Base-by-base conservation (phyloP, 345 rosid species). In the rapeseed (Brassica napus) region DNA sequence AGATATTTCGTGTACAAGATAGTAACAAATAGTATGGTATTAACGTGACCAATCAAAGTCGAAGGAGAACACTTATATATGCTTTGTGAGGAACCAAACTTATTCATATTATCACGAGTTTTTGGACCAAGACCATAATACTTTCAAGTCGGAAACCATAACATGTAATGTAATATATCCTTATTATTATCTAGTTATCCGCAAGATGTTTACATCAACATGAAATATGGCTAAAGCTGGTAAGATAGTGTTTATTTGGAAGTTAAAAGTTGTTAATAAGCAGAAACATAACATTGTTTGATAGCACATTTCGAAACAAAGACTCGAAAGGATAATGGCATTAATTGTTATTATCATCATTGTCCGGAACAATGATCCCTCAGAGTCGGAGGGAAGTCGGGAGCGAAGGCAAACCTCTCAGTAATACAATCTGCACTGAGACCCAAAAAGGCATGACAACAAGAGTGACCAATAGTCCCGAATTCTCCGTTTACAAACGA, bases 381-480 rank as follows among this genome's bases (percentile, higher is more conserved):
- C 15, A 73, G 58, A 60, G 32, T 7, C 15, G 65, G 47, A 68
- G 74, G 70, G 14, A 73, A 34, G 8, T 35, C 16, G 1, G 74
- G 78, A 68, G 69, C 30, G 2, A 68, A 47, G 47, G 18, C 1
- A 60, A 79, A 73, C 82, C 28, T 73, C 4, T 34, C 65, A 60
- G 78, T 62, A 16, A 68, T 28, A 26, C 82, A 79, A 18, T 42
- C 70, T 12, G 12, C 8, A 68, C 55, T 28, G 12, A 79, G 70
- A 60, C 65, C 64, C 21, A 47, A 35, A 28, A 59, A 32, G 24
- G 78, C 82, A 24, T 54, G 69, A 30, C 82, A 79, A 4, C 82
- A 79, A 73, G 78, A 73, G 0, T 30, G 32, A 31, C 74, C 82
- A 0, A 79, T 58, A 35, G 4, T 42, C 1, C 69, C 65, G 34